phyloP scores from a whole-genome alignment of 768 basidiomycete species.

The Podaxis sp. region DNA sequence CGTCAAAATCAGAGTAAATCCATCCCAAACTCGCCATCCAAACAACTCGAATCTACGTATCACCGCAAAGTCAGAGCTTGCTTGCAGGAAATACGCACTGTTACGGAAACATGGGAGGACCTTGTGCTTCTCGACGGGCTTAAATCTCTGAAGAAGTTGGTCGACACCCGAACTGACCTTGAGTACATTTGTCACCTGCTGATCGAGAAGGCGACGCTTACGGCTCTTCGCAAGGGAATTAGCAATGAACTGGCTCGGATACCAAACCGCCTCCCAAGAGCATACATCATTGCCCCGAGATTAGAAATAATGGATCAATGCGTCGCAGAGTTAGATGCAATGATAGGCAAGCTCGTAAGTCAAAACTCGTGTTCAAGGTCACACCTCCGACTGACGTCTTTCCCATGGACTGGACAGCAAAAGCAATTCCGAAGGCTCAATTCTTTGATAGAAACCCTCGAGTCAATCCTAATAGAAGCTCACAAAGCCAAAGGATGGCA shows the following conservation, averaged over 20 bases:
- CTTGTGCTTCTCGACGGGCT: constrained; percentile 77
- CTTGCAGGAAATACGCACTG: constrained; percentile 63
- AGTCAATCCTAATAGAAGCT: constrained; percentile 64
- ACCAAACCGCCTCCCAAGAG: constrained; percentile 54
- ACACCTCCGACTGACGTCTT: neutral
- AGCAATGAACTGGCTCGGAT: constrained; percentile 66
- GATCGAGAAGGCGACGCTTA: neutral
- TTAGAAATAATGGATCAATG: constrained; percentile 66
- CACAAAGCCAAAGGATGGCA: constrained; percentile 67
- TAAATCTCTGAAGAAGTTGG: constrained; percentile 65
- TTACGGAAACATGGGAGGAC: constrained; percentile 79
- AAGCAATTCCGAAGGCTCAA: constrained; percentile 73
- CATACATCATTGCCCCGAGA: constrained; percentile 62
- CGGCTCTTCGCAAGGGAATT: constrained; percentile 13
- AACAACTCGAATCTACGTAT: constrained; percentile 68
- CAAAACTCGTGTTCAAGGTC: neutral
- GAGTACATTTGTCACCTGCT: constrained; percentile 51
- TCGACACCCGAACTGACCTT: constrained; percentile 81
- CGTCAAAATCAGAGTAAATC: constrained; percentile 21
- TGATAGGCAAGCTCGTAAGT: constrained; percentile 66
- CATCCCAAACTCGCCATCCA: constrained; percentile 41
- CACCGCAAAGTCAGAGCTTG: constrained; percentile 74
- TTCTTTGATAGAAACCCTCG: constrained; percentile 59
- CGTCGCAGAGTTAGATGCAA: constrained; percentile 55
- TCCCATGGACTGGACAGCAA: constrained; percentile 38